Base-by-base conservation (phyloP, 345 rosid genomes). In the Arabis alpina region DNA sequence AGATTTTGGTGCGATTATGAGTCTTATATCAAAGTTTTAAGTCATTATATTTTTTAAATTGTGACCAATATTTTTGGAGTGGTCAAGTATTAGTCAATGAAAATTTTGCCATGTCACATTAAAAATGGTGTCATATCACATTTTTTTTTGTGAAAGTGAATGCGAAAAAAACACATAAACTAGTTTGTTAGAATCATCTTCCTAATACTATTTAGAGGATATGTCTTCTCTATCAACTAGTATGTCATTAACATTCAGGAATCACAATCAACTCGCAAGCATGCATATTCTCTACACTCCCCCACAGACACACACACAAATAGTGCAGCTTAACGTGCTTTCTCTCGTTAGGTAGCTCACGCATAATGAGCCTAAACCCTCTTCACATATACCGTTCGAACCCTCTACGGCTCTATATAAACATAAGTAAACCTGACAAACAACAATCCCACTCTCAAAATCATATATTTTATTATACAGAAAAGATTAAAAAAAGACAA, bases 331-430 rank as follows among this genome's bases (percentile, higher is more conserved):
- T 58, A 42, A 60, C 57, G 67, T 73, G 72, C 32, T 24, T 12
- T 25, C 34, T 66, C 55, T 57, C 47, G 55, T 73, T 73, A 58
- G 77, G 67, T 73, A 73, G 32, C 54, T 74, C 77, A 74, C 72
- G 47, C 51, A 59, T 34, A 23, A 42, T 14, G 39, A 42, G 34
- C 72, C 48, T 42, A 42, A 8, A 59, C 54, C 53, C 61, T 49
- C 60, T 73, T 65, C 40, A 42, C 19, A 28, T 48, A 27, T 55
- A 39, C 7, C 10, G 5, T 9, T 64, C 8, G 59, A 28, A 27
- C 44, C 49, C 50, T 54, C 41, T 34, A 24, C 41, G 10, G 16
- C 65, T 56, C 58, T 73, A 64, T 73, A 56, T 64, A 72, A 72
- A 36, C 50, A 55, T 55, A 30, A 37, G 32, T 13, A 64, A 45